These are phyloP conservation scores for Serendipita sp. DNA, from an alignment of 768 basidiomycete genomes.

Conservation along the genomic window DNA sequence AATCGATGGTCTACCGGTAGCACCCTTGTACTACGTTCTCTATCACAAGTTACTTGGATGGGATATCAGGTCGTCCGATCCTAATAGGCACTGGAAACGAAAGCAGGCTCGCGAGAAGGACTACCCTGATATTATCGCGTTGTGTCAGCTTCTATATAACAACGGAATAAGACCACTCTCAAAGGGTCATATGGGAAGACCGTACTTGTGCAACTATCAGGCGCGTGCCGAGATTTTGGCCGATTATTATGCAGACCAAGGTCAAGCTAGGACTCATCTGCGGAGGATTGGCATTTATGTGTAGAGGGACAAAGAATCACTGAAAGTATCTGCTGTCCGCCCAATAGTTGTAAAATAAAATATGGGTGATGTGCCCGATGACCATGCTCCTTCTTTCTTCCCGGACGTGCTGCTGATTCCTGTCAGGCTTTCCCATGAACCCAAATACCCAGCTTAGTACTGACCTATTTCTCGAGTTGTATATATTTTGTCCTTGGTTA, in stretches of 20 bases:
- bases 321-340: too few species aligned
- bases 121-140: background rate
- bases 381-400: too few species aligned
- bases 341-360: too few species aligned
- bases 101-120: background rate
- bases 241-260: background rate
- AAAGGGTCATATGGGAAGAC: background rate
- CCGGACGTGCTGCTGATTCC: too few species aligned
- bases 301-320: too few species aligned
- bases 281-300: too few species aligned
- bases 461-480: too few species aligned
- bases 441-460: too few species aligned
- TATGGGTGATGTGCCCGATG: too few species aligned
- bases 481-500: too few species aligned
- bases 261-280: too few species aligned
- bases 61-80: background rate
- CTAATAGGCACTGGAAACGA: background rate
- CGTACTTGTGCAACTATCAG: background rate
- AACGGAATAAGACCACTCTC: background rate
- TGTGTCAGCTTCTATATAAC: background rate
- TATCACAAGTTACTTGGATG: conserved; percentile 1
- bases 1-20: background rate
- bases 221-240: background rate
- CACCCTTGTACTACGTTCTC: background rate
- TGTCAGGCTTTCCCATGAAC: too few species aligned